Percentiles rank a stretch among this genome's conserved stretches.
Evolutionary conservation across 2,329 filamentous ascomycete genomes (phyloP).

Genomic region (Cercospora beticola): DNA sequence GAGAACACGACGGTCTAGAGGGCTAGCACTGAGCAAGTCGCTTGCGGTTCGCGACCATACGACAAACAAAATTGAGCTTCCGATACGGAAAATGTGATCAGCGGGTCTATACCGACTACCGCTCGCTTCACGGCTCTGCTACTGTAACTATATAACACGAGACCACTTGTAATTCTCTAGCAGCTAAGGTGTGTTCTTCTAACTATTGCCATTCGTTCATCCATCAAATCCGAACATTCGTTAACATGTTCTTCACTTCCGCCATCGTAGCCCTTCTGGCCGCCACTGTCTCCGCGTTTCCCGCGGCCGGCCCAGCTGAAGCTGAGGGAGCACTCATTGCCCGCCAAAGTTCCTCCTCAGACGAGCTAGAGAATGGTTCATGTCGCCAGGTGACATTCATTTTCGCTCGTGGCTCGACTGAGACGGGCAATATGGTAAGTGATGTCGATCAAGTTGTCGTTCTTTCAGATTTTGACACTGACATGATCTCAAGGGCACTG

Average conservation of each 20-base stretch:
- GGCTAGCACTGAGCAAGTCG: background rate
- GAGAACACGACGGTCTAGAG: background rate
- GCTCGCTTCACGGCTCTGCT: background rate
- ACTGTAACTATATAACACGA: background rate
- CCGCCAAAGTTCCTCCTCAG: conserved; percentile 2
- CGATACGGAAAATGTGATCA: background rate
- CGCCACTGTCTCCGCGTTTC: background rate
- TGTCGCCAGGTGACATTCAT: conserved; percentile 54
- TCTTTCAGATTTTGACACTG: background rate
- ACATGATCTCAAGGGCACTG: conserved; percentile 16
- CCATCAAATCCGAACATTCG: background rate
- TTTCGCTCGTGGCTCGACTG: conserved; percentile 58
- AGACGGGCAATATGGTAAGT: conserved; percentile 52
- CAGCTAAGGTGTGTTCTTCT: background rate
- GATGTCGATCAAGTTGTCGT: background rate
- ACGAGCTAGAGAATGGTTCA: conserved; percentile 26
- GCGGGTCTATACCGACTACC: background rate
- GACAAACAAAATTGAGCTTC: background rate
- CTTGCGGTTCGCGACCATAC: background rate
- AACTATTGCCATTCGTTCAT: background rate
- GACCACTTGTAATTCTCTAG: background rate
- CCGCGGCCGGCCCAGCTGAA: background rate
- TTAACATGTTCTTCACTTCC: background rate
- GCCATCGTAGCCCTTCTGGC: background rate
- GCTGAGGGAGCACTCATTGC: background rate